These are phyloP conservation scores for Fusarium sambucinum DNA, from an alignment of 2,329 filamentous ascomycete species.

Conservation along the genomic window DNA sequence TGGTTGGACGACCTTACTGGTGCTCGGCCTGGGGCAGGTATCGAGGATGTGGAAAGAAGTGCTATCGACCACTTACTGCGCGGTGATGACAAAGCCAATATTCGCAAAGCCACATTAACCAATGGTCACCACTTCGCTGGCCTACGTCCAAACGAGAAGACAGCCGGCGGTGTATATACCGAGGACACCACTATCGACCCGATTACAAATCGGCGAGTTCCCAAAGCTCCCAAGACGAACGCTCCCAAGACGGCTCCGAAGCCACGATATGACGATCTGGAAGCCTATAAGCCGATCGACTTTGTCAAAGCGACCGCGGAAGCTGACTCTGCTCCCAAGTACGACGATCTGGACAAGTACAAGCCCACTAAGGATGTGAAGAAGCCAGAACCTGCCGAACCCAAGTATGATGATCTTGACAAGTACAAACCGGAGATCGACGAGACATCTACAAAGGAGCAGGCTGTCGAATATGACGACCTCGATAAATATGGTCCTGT, in stretches of 20 bases:
- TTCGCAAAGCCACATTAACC: conserved; percentile 51
- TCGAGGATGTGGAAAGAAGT: conserved; percentile 60
- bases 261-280: conserved; percentile 51
- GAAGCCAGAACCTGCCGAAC: conserved; percentile 30
- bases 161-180: conserved; percentile 32
- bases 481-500: conserved; percentile 55
- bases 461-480: conserved; percentile 52
- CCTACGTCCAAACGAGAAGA: conserved; percentile 35
- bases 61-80: conserved; percentile 60
- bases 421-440: conserved; percentile 54
- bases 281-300: conserved; percentile 53
- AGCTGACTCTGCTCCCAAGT: conserved; percentile 46
- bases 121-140: conserved; percentile 52
- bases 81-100: conserved; percentile 47
- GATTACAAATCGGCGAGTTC: conserved; percentile 68
- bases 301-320: conserved; percentile 39
- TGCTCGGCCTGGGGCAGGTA: conserved; percentile 56
- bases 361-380: conserved; percentile 49
- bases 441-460: conserved; percentile 44
- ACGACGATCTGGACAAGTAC: conserved; percentile 55
- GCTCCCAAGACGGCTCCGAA: conserved; percentile 40
- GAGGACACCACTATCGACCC: conserved; percentile 62
- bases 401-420: conserved; percentile 51
- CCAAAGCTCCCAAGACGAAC: conserved; percentile 40
- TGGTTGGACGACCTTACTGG: conserved; percentile 55